Conservation (phyloP, 352 stramenopile genomes). For the Peronospora belbahrii region DNA sequence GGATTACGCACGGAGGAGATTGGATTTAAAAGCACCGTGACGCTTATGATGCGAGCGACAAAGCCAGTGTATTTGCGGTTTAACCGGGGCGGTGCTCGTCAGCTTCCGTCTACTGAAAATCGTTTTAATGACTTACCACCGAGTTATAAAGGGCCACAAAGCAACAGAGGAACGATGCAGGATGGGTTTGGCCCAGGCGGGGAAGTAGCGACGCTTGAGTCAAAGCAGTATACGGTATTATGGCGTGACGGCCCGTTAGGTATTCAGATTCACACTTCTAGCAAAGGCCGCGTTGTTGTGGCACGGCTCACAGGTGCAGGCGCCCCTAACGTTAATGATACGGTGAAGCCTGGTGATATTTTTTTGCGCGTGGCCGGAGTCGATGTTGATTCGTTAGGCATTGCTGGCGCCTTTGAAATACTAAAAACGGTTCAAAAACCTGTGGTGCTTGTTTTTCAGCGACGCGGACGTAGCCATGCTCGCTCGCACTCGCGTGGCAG, state of each 20-base stretch:
- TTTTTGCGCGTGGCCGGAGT: slow-evolving; percentile 70
- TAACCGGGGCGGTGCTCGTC: slow-evolving; percentile 27
- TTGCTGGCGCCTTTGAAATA: slow-evolving; percentile 68
- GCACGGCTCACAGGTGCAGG: slow-evolving; percentile 64
- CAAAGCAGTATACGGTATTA: slow-evolving; percentile 62
- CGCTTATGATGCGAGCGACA: slow-evolving; percentile 58
- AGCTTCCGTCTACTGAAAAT: slow-evolving; percentile 17
- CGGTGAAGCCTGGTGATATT: slow-evolving; percentile 59
- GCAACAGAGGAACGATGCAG: slow-evolving; percentile 1
- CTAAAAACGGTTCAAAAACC: slow-evolving; percentile 75
- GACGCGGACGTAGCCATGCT: slow-evolving; percentile 14
- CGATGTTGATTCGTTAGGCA: slow-evolving; percentile 59
- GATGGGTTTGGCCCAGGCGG: slow-evolving; percentile 1
- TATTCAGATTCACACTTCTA: slow-evolving; percentile 74
- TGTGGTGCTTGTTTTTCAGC: slow-evolving; percentile 71
- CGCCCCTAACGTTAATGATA: slow-evolving; percentile 35
- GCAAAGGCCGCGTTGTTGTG: slow-evolving; percentile 57
- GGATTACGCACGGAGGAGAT: slow-evolving; percentile 64
- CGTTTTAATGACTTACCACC: slow-evolving; percentile 13
- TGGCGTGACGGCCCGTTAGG: slow-evolving; percentile 71
- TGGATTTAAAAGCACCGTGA: slow-evolving; percentile 71
- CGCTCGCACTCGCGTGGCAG: slow-evolving; percentile 12
- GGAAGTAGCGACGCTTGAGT: slow-evolving; percentile 16
- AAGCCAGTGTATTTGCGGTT: slow-evolving; percentile 78
- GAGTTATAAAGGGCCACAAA: slow-evolving; percentile 10